Conservation (phyloP, 345 rosid species). For the Brassica nigra region DNA sequence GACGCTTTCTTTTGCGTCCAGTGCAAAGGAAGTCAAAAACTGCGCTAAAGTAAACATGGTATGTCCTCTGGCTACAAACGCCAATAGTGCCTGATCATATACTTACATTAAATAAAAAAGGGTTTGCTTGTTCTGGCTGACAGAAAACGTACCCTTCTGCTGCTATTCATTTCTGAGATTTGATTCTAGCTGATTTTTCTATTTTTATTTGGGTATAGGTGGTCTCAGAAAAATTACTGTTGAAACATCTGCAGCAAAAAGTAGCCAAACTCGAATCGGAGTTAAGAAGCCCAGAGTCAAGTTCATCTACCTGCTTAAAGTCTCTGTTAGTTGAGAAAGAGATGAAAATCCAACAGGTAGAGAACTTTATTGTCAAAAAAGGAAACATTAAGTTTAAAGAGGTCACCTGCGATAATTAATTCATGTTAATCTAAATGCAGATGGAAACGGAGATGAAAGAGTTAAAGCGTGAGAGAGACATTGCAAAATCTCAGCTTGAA, state of each 20-base stretch:
- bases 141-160: constrained; percentile 11
- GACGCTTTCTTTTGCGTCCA: constrained; percentile 82
- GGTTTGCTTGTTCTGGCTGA: constrained; percentile 6
- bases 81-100: constrained; percentile 6
- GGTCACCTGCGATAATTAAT: background rate
- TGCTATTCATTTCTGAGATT: constrained; percentile 1
- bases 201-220: constrained; percentile 50
- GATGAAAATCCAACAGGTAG: constrained; percentile 78
- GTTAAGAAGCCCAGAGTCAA: constrained; percentile 73
- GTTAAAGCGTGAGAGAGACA: constrained; percentile 93
- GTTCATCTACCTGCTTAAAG: constrained; percentile 61
- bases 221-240: constrained; percentile 66
- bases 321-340: constrained; percentile 69
- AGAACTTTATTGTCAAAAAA: background rate
- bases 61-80: constrained; percentile 30
- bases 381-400: background rate
- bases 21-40: constrained; percentile 95
- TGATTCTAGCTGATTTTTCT: constrained; percentile 13
- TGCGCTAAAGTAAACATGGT: constrained; percentile 92
- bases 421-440: constrained; percentile 47
- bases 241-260: constrained; percentile 86
- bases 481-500: constrained; percentile 77
- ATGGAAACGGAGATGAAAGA: constrained; percentile 89
- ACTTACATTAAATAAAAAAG: background rate
- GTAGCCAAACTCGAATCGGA: constrained; percentile 95